Evolutionary conservation across 2,329 filamentous ascomycete species (phyloP), one percentile per base, ranked within the genome.

Genomic region (Ophiostoma australiae): DNA sequence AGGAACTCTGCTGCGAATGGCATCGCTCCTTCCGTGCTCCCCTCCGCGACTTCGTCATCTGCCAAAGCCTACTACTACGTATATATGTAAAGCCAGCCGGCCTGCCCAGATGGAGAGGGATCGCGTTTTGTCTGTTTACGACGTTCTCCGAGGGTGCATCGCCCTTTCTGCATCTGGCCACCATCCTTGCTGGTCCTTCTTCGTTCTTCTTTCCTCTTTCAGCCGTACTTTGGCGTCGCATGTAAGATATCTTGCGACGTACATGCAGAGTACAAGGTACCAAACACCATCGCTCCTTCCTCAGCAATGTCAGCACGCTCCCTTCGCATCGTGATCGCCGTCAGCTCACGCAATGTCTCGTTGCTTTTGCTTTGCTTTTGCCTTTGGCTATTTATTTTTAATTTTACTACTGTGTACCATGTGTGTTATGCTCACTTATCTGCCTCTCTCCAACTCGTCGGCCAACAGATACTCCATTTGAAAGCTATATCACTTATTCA

Each of bases 61-160:
- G 15, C n/a, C 52, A 5, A 58, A 27, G 52, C 13, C n/a, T 27
- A n/a, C n/a, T n/a, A n/a, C n/a, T n/a, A n/a, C n/a, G n/a, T n/a
- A n/a, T n/a, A n/a, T n/a, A n/a, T n/a, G n/a, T n/a, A 58, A 11
- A 48, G n/a, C 52, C 23, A 27, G 11, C n/a, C 15, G 52, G 17
- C 44, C 17, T 15, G 44, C 44, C 15, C 5, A 7, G 8, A 39
- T 11, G 37, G 17, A 58, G 13, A 23, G 6, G 15, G 58, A 63
- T 35, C 58, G 58, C 58, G 58, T 33, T 63, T 31, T 63, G 58
- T 66, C 20, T n/a, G n/a, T 65, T 65, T 65, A 66, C 63, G 63
- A 66, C 63, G 20, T 66, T 39, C 33, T 66, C 63, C 20, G n/a
- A 35, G 63, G 15, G 35, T 27, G 13, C 17, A 66, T 66, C 63